Conservation (phyloP, 192 early-diverging fungal genomes). For the Coemansia sp. region DNA sequence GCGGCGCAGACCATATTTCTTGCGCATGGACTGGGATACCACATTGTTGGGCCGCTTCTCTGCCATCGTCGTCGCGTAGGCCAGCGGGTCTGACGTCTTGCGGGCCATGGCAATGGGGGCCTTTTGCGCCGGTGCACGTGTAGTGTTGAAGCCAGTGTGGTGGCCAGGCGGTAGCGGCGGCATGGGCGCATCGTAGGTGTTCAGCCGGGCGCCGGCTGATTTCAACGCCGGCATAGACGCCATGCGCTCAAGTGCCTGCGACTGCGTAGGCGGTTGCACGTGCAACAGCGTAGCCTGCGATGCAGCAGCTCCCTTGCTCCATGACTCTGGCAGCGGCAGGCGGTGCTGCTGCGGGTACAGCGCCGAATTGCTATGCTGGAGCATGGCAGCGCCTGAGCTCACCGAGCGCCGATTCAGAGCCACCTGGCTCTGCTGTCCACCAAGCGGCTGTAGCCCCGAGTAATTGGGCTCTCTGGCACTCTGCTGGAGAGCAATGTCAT, state of each 20-base stretch:
- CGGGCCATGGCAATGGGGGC: conserved; percentile 26
- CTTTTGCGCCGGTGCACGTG: background rate
- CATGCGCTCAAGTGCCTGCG: conserved; percentile 45
- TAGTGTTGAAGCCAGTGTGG: conserved; percentile 2
- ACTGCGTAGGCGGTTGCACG: background rate
- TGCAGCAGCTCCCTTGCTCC: conserved; percentile 3
- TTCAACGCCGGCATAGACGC: conserved; percentile 47
- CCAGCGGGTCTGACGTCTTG: conserved; percentile 47
- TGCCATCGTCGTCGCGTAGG: conserved; percentile 26
- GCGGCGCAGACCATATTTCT: conserved; percentile 44
- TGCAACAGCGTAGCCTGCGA: conserved; percentile 1
- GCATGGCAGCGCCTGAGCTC: conserved; percentile 28
- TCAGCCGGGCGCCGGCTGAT: conserved; percentile 14
- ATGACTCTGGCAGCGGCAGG: conserved; percentile 14
- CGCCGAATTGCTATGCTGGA: conserved; percentile 3
- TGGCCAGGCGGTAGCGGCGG: conserved; percentile 11
- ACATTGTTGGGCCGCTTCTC: conserved; percentile 41
- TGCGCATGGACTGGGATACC: conserved; percentile 36
- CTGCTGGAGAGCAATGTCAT: background rate
- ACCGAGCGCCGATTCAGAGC: conserved; percentile 36
- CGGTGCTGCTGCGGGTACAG: conserved; percentile 30
- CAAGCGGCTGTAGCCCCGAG: conserved; percentile 16
- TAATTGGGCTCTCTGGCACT: conserved; percentile 12
- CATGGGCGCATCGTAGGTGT: conserved; percentile 30
- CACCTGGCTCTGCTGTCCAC: background rate